Conservation (phyloP, 768 basidiomycete genomes). For the Rubroboletus pulcherrimus region DNA sequence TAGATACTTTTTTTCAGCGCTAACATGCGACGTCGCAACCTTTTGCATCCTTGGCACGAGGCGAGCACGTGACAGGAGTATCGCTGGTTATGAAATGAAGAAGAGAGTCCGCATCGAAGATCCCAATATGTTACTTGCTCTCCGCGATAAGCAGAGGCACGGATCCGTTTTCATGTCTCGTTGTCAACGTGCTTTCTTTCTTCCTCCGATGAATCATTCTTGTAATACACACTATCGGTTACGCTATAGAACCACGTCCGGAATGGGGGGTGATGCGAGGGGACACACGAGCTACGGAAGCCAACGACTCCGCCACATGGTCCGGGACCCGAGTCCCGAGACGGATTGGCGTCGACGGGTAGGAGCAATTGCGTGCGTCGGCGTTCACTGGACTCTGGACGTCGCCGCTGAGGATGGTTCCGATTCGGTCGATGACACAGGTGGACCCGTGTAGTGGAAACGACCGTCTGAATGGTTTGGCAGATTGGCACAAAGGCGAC, state of each 20-base stretch:
- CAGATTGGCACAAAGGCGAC: no score
- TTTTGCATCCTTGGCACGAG: slow-evolving; percentile 1
- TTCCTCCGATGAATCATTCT: no score
- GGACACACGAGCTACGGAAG: no score
- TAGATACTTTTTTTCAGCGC: not conserved
- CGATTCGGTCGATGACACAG: slow-evolving; percentile 25
- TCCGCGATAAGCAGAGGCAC: not conserved
- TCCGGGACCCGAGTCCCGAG: not conserved
- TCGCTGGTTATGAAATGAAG: not conserved
- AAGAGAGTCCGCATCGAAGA: not conserved
- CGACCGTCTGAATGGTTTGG: slow-evolving; percentile 35
- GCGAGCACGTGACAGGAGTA: not conserved
- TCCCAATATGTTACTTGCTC: not conserved
- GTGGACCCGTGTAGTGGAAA: slow-evolving; percentile 43
- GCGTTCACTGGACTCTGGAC: slow-evolving; percentile 10
- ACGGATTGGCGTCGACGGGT: not conserved
- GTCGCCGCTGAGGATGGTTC: not conserved
- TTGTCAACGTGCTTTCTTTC: no score
- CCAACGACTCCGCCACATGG: no score
- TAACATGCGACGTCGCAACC: not conserved
- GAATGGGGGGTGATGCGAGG: no score
- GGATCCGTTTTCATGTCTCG: no score
- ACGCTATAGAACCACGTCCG: no score
- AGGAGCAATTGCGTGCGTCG: no score
- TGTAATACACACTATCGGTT: no score